Evolutionary conservation across 2,329 filamentous ascomycete genomes (phyloP).

Genomic region (Penicillium capsulatum): DNA sequence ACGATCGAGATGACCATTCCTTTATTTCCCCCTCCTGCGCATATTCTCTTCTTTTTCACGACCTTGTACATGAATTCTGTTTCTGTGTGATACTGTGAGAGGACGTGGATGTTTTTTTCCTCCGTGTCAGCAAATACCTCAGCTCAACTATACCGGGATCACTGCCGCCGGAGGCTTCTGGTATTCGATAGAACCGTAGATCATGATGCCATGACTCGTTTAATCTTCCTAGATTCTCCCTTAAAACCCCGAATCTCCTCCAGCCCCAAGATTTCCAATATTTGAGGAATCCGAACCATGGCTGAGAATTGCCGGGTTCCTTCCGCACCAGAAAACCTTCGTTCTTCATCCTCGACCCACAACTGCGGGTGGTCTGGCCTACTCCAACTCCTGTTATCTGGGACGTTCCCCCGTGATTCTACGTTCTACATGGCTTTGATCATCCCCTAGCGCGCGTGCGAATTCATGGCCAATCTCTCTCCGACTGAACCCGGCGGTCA

Average conservation of each 20-base stretch:
- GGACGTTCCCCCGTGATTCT: constrained; percentile 2
- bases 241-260: not conserved
- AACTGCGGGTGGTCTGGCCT: too few relatives aligned
- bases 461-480: constrained; percentile 35
- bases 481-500: constrained; percentile 22
- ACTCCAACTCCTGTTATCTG: too few relatives aligned
- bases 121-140: not conserved
- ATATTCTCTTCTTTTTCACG: constrained; percentile 13
- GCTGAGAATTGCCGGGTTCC: not conserved
- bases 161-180: constrained; percentile 2
- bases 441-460: constrained; percentile 22
- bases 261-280: too few relatives aligned
- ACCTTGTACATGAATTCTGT: constrained; percentile 12
- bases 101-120: too few relatives aligned
- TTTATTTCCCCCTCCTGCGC: constrained; percentile 5
- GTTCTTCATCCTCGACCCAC: constrained; percentile 9
- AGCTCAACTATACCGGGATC: not conserved
- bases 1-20: constrained; percentile 22
- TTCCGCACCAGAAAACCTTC: not conserved
- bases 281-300: too few relatives aligned
- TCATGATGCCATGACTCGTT: constrained; percentile 6
- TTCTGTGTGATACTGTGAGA: not conserved
- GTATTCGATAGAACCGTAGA: constrained; percentile 3
- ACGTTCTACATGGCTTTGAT: constrained; percentile 26
- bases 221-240: not conserved